These are phyloP conservation scores for Gamarada debralockiae DNA, from an alignment of 495 filamentous ascomycete genomes.

Conservation along the genomic window DNA sequence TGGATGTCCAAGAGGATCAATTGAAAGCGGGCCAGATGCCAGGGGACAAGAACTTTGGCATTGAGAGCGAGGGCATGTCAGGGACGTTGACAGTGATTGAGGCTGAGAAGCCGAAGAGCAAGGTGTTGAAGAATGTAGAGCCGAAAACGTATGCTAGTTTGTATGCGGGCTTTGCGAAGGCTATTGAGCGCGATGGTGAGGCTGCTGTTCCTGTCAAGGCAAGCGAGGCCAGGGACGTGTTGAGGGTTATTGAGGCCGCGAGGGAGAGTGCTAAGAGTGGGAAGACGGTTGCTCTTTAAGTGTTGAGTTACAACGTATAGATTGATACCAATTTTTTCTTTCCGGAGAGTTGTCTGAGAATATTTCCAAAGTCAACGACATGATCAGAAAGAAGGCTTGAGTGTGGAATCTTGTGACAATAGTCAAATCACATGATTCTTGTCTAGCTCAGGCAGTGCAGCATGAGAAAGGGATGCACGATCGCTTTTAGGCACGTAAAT, in stretches of 20 bases:
- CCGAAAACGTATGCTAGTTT: conserved; percentile 63
- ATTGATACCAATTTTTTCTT: too few species aligned
- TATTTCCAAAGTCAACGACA: too few species aligned
- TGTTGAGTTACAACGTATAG: not conserved
- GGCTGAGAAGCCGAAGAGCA: conserved; percentile 33
- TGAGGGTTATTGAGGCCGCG: conserved; percentile 6
- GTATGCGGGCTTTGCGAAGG: conserved; percentile 66
- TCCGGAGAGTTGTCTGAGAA: too few species aligned
- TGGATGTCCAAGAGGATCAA: conserved; percentile 82
- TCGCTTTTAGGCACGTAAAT: too few species aligned
- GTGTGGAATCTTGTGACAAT: too few species aligned
- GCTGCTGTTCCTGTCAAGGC: conserved; percentile 67
- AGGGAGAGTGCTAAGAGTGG: conserved; percentile 32
- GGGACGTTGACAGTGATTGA: conserved; percentile 38
- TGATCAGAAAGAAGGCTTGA: too few species aligned
- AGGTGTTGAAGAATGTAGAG: conserved; percentile 55
- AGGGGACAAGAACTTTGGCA: conserved; percentile 60
- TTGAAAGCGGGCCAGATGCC: conserved; percentile 65
- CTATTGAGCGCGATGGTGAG: conserved; percentile 54
- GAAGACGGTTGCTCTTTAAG: conserved; percentile 45
- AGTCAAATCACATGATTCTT: too few species aligned
- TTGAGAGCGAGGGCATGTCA: conserved; percentile 47
- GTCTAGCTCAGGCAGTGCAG: too few species aligned
- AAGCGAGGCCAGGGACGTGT: conserved; percentile 54
- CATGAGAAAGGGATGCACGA: too few species aligned